Evolutionary conservation across 495 filamentous ascomycete species (phyloP), one percentile per base, ranked within the genome.

Genomic region (Penicillium ucsense): DNA sequence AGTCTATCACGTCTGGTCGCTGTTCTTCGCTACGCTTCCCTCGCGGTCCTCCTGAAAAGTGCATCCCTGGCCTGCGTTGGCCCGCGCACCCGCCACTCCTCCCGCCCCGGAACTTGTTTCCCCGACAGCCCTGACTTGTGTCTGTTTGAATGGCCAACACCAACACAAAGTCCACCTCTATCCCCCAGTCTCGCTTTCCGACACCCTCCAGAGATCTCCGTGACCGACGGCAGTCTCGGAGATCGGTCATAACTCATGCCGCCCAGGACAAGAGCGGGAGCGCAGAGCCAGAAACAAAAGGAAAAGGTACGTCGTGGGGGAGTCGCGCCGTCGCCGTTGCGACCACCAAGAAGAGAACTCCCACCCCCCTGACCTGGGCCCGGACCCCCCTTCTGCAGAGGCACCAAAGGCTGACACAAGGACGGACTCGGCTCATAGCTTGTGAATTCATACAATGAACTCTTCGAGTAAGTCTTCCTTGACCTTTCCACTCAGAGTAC

Each of bases 401-500:
- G 20, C 2, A 20, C 20, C 20, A 20, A 20, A 20, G 20, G 20
- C 20, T 20, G 20, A 20, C 20, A 20, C 20, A 20, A 20, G 20
- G 20, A 20, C 2, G 20, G 20, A 20, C 20, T 49, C 42, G 38
- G 36, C 49, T 50, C 50, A 54, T 64, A 97, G 91, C 91, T 98
- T 73, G 88, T 89, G 60, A 86, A 84, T 64, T 96, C 91, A 48
- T 98, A 98, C 70, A 83, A 94, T 77, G 88, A 94, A 71, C 76
- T 98, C 57, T 79, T 97, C 58, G 84, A 89, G 90, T 95, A 84
- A 67, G 86, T 73, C 33, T 33, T 29, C 28, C 39, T 35, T 32
- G 43, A 10, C 10, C 32, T 37, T 31, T 42, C 38, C 3, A 9
- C 10, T 45, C n/a, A 8, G 8, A 10, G 20, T 20, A 20, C 20